A percentile compares a stretch with the other conserved stretches of the same genome.
Conservation (phyloP, 768 basidiomycete genomes). For the Russula lepida region DNA sequence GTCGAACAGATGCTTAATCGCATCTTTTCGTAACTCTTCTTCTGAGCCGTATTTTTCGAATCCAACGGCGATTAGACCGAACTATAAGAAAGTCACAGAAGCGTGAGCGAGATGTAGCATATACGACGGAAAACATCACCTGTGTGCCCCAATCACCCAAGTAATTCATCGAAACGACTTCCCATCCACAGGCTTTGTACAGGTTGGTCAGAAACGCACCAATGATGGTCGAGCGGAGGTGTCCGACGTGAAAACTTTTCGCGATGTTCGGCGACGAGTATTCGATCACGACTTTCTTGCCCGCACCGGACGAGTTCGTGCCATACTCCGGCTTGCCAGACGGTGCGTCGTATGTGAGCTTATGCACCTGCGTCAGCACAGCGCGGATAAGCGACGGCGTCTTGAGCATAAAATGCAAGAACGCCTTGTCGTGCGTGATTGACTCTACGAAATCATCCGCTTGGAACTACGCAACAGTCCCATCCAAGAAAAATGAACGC, state of each 20-base stretch:
- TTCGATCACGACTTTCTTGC: conserved; percentile 82
- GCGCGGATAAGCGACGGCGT: conserved; percentile 53
- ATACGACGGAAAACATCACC: conserved; percentile 32
- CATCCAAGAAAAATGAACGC: background rate
- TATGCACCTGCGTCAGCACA: conserved; percentile 66
- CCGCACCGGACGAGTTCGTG: conserved; percentile 63
- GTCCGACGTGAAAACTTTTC: conserved; percentile 97
- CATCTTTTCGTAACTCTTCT: conserved; percentile 73
- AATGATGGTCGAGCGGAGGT: conserved; percentile 96
- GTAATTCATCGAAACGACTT: conserved; percentile 87
- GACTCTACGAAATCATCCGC: conserved; percentile 72
- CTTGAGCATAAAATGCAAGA: conserved; percentile 75
- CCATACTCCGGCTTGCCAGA: conserved; percentile 68
- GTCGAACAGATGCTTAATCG: conserved; percentile 91
- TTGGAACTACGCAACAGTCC: conserved; percentile 52
- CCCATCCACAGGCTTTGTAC: conserved; percentile 89
- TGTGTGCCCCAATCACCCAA: conserved; percentile 98
- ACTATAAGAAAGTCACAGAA: conserved; percentile 32
- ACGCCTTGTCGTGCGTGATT: conserved; percentile 61
- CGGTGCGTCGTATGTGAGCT: conserved; percentile 55
- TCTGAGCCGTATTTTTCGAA: conserved; percentile 88
- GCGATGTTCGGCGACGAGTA: conserved; percentile 97
- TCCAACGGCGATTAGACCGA: conserved; percentile 83
- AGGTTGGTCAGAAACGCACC: conserved; percentile 87
- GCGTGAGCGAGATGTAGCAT: background rate